Conservation (phyloP, 2,329 filamentous ascomycete species). For the Exophiala xenobiotica region DNA sequence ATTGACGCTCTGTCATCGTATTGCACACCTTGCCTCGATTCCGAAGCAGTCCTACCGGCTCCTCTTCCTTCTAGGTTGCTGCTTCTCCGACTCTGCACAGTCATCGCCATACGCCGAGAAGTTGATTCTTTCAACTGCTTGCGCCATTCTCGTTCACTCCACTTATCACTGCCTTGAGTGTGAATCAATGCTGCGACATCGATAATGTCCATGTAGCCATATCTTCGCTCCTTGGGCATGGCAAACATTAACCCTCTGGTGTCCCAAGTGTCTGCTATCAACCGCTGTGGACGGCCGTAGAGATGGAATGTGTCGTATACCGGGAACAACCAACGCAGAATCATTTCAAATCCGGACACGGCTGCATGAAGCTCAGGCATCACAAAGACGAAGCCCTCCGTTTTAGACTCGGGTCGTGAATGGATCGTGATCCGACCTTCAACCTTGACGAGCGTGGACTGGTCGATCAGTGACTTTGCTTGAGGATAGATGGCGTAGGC, state of each 20-base stretch:
- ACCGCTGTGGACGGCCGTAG: conserved; percentile 82
- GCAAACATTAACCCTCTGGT: conserved; percentile 94
- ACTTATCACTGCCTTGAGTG: conserved; percentile 70
- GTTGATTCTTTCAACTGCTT: conserved; percentile 86
- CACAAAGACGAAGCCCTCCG: conserved; percentile 94
- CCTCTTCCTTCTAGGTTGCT: conserved; percentile 38
- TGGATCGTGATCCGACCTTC: conserved; percentile 90
- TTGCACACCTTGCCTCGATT: conserved; percentile 38
- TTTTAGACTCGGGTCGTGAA: conserved; percentile 70
- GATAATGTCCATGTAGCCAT: conserved; percentile 85
- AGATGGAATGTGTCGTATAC: conserved; percentile 89
- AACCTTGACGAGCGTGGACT: conserved; percentile 89
- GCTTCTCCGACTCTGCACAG: conserved; percentile 41
- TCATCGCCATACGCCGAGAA: conserved; percentile 69
- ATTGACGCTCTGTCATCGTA: conserved; percentile 49
- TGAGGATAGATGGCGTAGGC: conserved; percentile 96
- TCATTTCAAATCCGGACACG: conserved; percentile 90
- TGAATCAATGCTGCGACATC: conserved; percentile 81
- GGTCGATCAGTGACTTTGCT: conserved; percentile 87
- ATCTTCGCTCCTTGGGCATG: conserved; percentile 83
- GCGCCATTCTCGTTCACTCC: conserved; percentile 88
- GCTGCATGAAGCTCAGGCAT: conserved; percentile 96
- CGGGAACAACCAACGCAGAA: conserved; percentile 88
- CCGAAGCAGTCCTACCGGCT: conserved; percentile 9
- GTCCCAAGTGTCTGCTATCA: conserved; percentile 85